A percentile compares a stretch with the other conserved stretches of the same genome.
These are phyloP conservation scores for Boletus rubescentipes DNA, from an alignment of 768 basidiomycete species.

Conservation along the genomic window DNA sequence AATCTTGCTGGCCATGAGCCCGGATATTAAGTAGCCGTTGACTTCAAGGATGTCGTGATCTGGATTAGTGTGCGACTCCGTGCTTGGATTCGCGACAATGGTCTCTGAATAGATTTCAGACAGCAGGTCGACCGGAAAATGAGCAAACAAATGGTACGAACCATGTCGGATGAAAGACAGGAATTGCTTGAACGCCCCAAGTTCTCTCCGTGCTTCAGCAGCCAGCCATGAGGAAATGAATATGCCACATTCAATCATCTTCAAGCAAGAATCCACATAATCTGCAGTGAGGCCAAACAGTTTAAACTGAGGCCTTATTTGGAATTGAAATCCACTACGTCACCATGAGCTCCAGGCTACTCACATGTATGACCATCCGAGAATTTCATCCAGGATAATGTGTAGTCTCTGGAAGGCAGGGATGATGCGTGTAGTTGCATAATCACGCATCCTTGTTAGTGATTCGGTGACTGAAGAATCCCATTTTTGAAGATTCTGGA, in stretches of 20 bases:
- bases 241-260: conserved; percentile 55
- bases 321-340: conserved; percentile 10
- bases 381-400: conserved; percentile 72
- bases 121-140: conserved; percentile 10
- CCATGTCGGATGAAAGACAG: conserved; percentile 76
- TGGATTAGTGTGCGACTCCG: conserved; percentile 47
- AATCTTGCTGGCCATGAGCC: conserved; percentile 64
- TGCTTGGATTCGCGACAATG: conserved; percentile 48
- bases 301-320: conserved; percentile 53
- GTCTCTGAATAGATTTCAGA: conserved; percentile 40
- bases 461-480: conserved; percentile 71
- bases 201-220: conserved; percentile 61
- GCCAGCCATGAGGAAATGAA: conserved; percentile 69
- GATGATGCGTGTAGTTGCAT: conserved; percentile 63
- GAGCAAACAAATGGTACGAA: conserved; percentile 34
- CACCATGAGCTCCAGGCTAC: conserved; percentile 25
- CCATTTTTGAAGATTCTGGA: conserved; percentile 80
- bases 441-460: conserved; percentile 70
- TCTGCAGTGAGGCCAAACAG: conserved; percentile 53
- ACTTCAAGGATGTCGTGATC: conserved; percentile 78
- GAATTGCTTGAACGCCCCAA: conserved; percentile 74
- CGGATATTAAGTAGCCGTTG: conserved; percentile 73
- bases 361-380: conserved; percentile 77
- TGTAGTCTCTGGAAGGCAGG: conserved; percentile 78
- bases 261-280: conserved; percentile 53